phyloP scores from a whole-genome alignment of 73 alveolate species.

The Blepharisma stoltei region DNA sequence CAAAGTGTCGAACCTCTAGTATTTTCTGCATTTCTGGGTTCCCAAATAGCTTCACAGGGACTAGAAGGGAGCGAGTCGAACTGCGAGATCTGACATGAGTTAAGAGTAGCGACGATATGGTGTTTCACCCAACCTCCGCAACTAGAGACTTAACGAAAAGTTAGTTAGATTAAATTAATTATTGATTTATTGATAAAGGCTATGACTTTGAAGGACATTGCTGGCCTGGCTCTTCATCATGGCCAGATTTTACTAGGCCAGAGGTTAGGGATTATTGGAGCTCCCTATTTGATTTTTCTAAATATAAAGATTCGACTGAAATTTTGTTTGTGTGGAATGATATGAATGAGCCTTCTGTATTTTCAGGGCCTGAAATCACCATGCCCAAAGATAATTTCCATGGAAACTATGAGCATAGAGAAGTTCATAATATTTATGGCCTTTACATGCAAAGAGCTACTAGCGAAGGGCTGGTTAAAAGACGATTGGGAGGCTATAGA shows the following conservation, averaged over 20 bases:
- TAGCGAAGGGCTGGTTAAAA: conserved; percentile 67
- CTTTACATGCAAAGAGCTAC: conserved; percentile 71
- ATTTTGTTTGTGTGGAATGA: conserved; percentile 76
- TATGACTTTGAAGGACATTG: conserved; percentile 73
- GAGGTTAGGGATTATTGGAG: conserved; percentile 68
- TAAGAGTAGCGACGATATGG: too few species aligned
- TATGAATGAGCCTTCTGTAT: conserved; percentile 95
- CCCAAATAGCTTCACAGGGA: too few species aligned
- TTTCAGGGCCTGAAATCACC: conserved; percentile 71
- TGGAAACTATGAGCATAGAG: conserved; percentile 78
- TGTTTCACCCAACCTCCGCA: too few species aligned
- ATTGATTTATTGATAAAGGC: too few species aligned
- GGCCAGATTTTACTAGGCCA: conserved; percentile 75
- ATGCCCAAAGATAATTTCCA: conserved; percentile 80
- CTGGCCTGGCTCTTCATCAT: conserved; percentile 88
- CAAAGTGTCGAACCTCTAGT: too few species aligned
- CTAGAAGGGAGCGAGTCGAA: too few species aligned
- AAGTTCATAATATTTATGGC: conserved; percentile 86
- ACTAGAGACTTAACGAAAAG: too few species aligned
- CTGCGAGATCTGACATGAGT: too few species aligned
- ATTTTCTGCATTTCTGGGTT: too few species aligned
- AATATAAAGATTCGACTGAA: conserved; percentile 47
- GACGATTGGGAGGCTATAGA: conserved; percentile 62
- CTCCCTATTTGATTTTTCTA: conserved; percentile 54
- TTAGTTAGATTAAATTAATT: too few species aligned